These are phyloP conservation scores for Elongisporangium undulatum DNA, from an alignment of 352 stramenopile genomes.

Conservation along the genomic window DNA sequence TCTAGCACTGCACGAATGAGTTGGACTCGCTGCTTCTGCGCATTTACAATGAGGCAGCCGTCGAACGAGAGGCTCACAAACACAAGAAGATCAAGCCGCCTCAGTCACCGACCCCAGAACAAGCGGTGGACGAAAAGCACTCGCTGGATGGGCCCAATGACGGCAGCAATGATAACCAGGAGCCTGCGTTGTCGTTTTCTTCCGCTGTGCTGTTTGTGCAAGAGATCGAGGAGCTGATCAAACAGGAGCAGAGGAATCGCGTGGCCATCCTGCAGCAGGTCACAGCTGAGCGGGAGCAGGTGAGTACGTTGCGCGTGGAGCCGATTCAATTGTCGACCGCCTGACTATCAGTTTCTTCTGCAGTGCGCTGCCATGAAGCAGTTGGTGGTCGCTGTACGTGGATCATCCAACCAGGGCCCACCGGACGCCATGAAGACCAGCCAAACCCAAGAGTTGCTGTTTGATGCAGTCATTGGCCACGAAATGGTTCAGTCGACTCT, in stretches of 20 bases:
- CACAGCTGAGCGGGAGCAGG: conserved; percentile 52
- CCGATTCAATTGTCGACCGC: no score
- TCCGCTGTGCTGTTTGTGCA: conserved; percentile 12
- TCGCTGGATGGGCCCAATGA: conserved; percentile 1
- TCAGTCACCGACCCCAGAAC: conserved; percentile 1
- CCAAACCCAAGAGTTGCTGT: conserved; percentile 41
- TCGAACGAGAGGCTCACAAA: conserved; percentile 17
- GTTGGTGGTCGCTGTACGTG: conserved; percentile 17
- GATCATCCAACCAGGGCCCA: conserved; percentile 18
- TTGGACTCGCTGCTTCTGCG: conserved; percentile 58
- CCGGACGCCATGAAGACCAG: conserved; percentile 17
- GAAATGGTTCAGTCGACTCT: conserved; percentile 60
- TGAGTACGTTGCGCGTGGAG: conserved; percentile 1
- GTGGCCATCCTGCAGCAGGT: conserved; percentile 51
- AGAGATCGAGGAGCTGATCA: conserved; percentile 50
- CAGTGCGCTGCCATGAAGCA: conserved; percentile 52
- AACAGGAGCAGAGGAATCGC: conserved; percentile 41
- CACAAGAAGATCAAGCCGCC: conserved; percentile 6
- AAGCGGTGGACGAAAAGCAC: neutral
- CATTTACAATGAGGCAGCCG: conserved; percentile 59
- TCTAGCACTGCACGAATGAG: conserved; percentile 50
- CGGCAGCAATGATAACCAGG: conserved; percentile 6
- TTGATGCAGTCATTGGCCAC: conserved; percentile 66
- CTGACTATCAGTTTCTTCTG: neutral
- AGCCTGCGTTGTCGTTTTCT: neutral